phyloP scores from a whole-genome alignment of 2,329 filamentous ascomycete species.

The Dactylellina sp. region DNA sequence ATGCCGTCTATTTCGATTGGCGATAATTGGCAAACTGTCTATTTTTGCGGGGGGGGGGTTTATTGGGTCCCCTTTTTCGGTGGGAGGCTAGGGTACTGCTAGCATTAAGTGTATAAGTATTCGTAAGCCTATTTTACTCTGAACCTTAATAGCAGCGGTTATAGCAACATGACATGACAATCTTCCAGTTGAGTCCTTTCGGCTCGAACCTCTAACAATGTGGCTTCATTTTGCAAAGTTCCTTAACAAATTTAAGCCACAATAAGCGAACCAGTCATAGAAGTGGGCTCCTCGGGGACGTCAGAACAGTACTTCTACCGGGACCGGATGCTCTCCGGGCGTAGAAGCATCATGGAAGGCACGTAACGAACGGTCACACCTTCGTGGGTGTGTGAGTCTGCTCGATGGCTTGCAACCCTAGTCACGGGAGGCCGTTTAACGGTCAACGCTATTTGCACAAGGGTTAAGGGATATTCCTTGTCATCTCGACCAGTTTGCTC shows the following conservation, averaged over 20 bases:
- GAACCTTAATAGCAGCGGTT: slow-evolving; percentile 29
- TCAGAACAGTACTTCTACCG: slow-evolving; percentile 2
- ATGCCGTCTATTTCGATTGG: slow-evolving; percentile 18
- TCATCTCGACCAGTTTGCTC: slow-evolving; percentile 20
- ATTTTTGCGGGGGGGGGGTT: no score
- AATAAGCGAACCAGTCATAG: slow-evolving; percentile 24
- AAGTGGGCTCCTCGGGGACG: not conserved
- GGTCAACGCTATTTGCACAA: slow-evolving; percentile 53
- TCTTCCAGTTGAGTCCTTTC: slow-evolving; percentile 18
- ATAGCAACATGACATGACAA: slow-evolving; percentile 9
- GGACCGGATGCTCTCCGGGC: slow-evolving; percentile 9
- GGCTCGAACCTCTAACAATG: slow-evolving; percentile 27
- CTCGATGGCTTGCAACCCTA: slow-evolving; percentile 49
- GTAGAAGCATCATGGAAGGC: not conserved
- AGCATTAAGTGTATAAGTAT: no score
- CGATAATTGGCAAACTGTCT: slow-evolving; percentile 13
- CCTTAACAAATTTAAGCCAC: slow-evolving; percentile 54
- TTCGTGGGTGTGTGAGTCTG: slow-evolving; percentile 4
- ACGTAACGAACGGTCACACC: no score
- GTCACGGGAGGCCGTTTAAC: slow-evolving; percentile 57
- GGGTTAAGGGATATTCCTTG: slow-evolving; percentile 50
- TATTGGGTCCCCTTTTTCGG: no score
- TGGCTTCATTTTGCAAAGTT: slow-evolving; percentile 23
- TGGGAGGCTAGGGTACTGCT: no score
- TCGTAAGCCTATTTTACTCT: slow-evolving; percentile 12